Evolutionary conservation across 495 filamentous ascomycete species (phyloP).

Genomic region (Penicillium paradoxum): DNA sequence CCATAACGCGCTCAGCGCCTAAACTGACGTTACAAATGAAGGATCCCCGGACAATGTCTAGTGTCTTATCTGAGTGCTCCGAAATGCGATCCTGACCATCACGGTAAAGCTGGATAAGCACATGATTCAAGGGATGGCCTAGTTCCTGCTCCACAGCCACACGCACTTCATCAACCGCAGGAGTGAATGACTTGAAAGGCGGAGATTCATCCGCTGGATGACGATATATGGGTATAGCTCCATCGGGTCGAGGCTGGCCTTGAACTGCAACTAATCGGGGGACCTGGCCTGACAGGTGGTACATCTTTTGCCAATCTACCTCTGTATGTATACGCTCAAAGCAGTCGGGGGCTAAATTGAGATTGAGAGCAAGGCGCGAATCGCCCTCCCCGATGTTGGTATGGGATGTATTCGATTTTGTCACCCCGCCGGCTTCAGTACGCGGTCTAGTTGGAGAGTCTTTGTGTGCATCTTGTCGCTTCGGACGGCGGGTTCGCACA

Average conservation of each 20-base stretch:
- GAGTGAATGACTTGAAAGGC: slow-evolving; percentile 68
- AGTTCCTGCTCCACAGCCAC: slow-evolving; percentile 60
- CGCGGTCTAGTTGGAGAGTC: slow-evolving; percentile 8
- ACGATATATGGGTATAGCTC: slow-evolving; percentile 83
- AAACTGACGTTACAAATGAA: slow-evolving; percentile 90
- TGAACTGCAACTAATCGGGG: slow-evolving; percentile 92
- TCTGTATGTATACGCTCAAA: slow-evolving; percentile 72
- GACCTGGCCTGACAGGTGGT: slow-evolving; percentile 84
- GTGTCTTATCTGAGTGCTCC: slow-evolving; percentile 94
- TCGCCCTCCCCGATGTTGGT: slow-evolving; percentile 69
- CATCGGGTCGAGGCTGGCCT: slow-evolving; percentile 64
- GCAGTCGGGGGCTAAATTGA: slow-evolving; percentile 52
- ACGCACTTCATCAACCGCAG: slow-evolving; percentile 64
- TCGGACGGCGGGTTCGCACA: slow-evolving; percentile 28
- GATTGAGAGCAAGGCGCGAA: slow-evolving; percentile 65
- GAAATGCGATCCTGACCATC: slow-evolving; percentile 90
- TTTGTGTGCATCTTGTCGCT: slow-evolving; percentile 26
- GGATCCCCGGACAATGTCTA: slow-evolving; percentile 78
- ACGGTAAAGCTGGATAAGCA: slow-evolving; percentile 89
- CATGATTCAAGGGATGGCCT: slow-evolving; percentile 85
- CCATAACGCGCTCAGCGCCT: slow-evolving; percentile 87
- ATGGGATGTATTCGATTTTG: slow-evolving; percentile 26
- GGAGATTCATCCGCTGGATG: slow-evolving; percentile 91
- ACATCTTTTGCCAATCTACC: slow-evolving; percentile 88
- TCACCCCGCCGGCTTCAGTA: neutral